A percentile compares a stretch with the other conserved stretches of the same genome.
These are phyloP conservation scores for Aspergillus sp. DNA, from an alignment of 2,329 filamentous ascomycete species.

Conservation along the genomic window DNA sequence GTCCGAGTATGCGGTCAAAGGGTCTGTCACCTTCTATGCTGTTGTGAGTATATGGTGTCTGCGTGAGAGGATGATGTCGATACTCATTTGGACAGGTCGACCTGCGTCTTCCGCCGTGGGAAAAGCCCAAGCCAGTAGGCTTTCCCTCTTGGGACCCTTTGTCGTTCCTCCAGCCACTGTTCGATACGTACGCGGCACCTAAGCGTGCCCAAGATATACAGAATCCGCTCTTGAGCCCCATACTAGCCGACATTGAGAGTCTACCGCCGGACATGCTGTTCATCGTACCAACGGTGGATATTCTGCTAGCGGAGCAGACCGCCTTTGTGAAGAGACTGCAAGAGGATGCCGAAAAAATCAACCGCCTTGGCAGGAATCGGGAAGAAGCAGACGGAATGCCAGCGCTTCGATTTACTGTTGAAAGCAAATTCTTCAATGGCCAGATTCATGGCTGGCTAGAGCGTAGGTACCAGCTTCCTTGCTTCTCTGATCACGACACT, in stretches of 20 bases:
- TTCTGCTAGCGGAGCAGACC: constrained; percentile 9
- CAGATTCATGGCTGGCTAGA: background rate
- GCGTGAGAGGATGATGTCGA: background rate
- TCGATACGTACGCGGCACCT: constrained; percentile 44
- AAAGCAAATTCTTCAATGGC: background rate
- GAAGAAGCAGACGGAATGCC: background rate
- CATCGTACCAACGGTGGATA: constrained; percentile 6
- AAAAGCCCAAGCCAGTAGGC: constrained; percentile 39
- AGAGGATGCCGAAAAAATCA: constrained; percentile 4
- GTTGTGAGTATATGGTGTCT: constrained; percentile 15
- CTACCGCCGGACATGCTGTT: constrained; percentile 13
- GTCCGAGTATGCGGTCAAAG: constrained; percentile 31
- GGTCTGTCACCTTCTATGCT: constrained; percentile 42
- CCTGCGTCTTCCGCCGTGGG: constrained; percentile 37
- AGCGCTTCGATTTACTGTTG: background rate
- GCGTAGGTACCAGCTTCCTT: background rate
- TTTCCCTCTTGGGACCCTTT: constrained; percentile 41
- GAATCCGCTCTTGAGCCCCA: constrained; percentile 9
- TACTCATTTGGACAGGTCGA: constrained; percentile 29
- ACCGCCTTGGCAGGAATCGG: background rate
- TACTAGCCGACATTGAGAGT: constrained; percentile 5
- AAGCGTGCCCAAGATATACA: constrained; percentile 1
- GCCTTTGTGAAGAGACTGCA: constrained; percentile 6
- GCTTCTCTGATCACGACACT: background rate
- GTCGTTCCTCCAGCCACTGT: constrained; percentile 40